A percentile compares a stretch with the other conserved stretches of the same genome.
Evolutionary conservation across 2,329 filamentous ascomycete genomes (phyloP).

Genomic region (Cladophialophora yegresii): DNA sequence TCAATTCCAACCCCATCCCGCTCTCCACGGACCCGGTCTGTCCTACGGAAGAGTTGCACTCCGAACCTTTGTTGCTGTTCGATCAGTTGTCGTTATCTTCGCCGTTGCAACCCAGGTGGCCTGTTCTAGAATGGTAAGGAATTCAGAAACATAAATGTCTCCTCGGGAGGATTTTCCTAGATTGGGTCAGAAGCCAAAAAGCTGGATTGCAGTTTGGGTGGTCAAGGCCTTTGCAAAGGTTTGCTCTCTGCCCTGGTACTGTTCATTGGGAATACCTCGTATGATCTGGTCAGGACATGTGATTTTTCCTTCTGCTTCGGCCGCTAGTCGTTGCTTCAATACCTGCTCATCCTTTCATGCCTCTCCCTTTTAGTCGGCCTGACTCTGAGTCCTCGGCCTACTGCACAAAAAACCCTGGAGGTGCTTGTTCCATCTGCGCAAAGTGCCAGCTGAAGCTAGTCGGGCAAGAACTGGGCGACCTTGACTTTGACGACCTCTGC

Average conservation of each 20-base stretch:
- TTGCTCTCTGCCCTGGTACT: neutral
- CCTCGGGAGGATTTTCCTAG: neutral
- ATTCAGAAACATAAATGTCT: neutral
- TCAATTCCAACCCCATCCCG: conserved; percentile 12
- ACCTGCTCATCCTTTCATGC: neutral
- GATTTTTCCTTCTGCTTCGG: neutral
- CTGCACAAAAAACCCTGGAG: neutral
- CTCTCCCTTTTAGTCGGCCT: neutral
- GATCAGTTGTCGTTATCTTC: neutral
- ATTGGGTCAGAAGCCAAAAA: neutral
- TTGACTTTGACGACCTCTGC: neutral
- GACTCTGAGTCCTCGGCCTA: neutral
- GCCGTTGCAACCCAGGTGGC: neutral
- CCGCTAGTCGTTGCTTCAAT: neutral
- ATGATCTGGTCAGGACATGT: neutral
- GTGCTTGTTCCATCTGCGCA: neutral
- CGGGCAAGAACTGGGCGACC: neutral
- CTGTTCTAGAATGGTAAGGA: neutral
- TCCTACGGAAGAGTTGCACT: conserved; percentile 4
- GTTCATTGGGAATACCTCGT: neutral
- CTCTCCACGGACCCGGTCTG: conserved; percentile 8
- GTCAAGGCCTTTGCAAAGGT: neutral
- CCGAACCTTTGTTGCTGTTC: neutral
- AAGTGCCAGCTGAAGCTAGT: neutral
- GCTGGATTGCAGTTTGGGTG: no score